Evolutionary conservation across 1,139 yeast species (phyloP).

Genomic region (Sporopachydermia cereana): DNA sequence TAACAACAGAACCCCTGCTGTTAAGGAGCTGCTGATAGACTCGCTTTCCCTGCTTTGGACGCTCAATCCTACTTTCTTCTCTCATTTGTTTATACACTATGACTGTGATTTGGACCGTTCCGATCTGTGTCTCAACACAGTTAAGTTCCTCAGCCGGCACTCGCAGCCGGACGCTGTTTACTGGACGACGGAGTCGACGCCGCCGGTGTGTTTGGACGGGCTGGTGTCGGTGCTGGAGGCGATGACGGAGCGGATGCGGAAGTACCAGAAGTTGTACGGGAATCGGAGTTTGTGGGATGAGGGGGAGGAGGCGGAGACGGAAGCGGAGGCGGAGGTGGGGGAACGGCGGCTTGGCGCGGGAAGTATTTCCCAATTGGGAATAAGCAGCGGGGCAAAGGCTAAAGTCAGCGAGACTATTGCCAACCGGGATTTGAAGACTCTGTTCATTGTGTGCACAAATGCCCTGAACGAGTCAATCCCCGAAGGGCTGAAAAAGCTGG

Average conservation of each 20-base stretch:
- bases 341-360: background rate
- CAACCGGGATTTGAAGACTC: constrained; percentile 49
- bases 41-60: constrained; percentile 77
- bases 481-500: constrained; percentile 54
- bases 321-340: too few relatives aligned
- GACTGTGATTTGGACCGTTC: constrained; percentile 88
- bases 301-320: background rate
- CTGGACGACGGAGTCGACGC: constrained; percentile 74
- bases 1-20: constrained; percentile 30
- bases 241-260: constrained; percentile 43
- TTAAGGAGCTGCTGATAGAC: constrained; percentile 77
- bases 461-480: constrained; percentile 69
- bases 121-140: constrained; percentile 59
- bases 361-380: background rate
- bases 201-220: constrained; percentile 90
- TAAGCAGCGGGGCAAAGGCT: constrained; percentile 14
- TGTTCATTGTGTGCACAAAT: constrained; percentile 65
- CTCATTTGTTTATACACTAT: constrained; percentile 65
- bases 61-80: constrained; percentile 68
- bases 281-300: too few relatives aligned
- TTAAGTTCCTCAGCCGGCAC: constrained; percentile 62
- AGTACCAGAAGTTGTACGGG: background rate
- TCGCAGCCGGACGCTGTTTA: constrained; percentile 73
- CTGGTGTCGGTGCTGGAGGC: constrained; percentile 58
- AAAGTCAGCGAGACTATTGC: constrained; percentile 15